Evolutionary conservation across 441 rosid species (phyloP).

Genomic region (Gossypium schwendimanii): DNA sequence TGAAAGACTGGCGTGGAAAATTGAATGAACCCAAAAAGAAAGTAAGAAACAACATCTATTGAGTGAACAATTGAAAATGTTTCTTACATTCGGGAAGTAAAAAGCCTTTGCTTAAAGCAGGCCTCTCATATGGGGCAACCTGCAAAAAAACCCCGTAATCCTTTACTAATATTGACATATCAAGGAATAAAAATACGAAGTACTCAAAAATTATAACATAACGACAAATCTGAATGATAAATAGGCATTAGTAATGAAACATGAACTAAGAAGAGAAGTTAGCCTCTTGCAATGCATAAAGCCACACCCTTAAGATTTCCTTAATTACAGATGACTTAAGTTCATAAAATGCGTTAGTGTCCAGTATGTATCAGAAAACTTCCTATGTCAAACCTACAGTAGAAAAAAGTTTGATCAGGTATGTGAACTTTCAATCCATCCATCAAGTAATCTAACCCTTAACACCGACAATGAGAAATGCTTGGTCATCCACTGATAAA

Average conservation of each 20-base stretch:
- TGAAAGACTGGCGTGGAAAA: neutral
- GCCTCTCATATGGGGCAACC: constrained; percentile 96
- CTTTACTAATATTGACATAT: neutral
- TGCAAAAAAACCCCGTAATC: constrained; percentile 23
- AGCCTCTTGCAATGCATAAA: neutral
- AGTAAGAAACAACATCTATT: neutral
- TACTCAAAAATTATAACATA: neutral
- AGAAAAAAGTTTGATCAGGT: neutral
- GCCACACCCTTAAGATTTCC: neutral
- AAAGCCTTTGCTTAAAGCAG: constrained; percentile 90
- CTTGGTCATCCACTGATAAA: neutral
- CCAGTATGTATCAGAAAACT: neutral
- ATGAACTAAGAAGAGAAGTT: neutral
- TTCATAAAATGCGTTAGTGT: neutral
- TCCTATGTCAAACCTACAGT: neutral
- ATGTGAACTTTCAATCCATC: neutral
- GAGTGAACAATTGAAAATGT: constrained; percentile 10
- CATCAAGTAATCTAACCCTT: neutral
- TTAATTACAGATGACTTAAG: neutral
- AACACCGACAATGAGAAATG: neutral
- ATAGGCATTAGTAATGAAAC: neutral
- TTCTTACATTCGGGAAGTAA: constrained; percentile 80
- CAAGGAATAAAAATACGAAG: neutral
- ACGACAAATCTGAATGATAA: neutral
- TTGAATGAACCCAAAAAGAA: neutral